phyloP scores from a whole-genome alignment of 1,284 basidiomycete genomes.

The Heterobasidion annosum region DNA sequence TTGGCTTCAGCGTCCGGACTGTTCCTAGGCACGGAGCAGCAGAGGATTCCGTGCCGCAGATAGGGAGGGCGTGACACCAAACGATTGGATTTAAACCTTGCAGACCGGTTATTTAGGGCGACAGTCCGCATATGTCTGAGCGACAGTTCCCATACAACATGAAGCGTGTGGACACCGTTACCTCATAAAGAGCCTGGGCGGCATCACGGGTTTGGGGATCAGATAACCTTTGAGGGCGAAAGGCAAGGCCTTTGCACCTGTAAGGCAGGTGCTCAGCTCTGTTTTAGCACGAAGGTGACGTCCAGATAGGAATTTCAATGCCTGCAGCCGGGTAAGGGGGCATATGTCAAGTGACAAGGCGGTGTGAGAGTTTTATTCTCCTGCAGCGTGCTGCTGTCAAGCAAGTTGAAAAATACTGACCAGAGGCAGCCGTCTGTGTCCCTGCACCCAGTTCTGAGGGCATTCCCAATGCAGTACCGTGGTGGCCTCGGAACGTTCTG shows the following conservation, averaged over 20 bases:
- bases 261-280: neutral
- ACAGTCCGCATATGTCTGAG: neutral
- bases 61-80: neutral
- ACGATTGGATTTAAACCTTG: neutral
- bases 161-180: conserved; percentile 1
- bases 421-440: too few relatives aligned
- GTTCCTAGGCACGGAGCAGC: neutral
- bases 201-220: neutral
- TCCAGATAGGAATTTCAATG: neutral
- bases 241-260: neutral
- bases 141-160: conserved; percentile 2
- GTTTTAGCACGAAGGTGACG: neutral
- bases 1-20: too few relatives aligned
- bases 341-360: neutral
- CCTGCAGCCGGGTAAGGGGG: neutral
- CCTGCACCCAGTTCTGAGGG: too few relatives aligned
- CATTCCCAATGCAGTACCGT: too few relatives aligned
- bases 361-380: neutral
- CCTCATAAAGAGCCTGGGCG: neutral
- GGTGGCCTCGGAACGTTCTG: too few relatives aligned
- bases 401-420: too few relatives aligned
- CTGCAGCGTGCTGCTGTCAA: neutral
- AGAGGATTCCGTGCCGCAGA: neutral
- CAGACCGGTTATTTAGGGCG: neutral
- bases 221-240: neutral